Conservation (phyloP, 2,329 filamentous ascomycete species). For the Epicoccum nigrum region DNA sequence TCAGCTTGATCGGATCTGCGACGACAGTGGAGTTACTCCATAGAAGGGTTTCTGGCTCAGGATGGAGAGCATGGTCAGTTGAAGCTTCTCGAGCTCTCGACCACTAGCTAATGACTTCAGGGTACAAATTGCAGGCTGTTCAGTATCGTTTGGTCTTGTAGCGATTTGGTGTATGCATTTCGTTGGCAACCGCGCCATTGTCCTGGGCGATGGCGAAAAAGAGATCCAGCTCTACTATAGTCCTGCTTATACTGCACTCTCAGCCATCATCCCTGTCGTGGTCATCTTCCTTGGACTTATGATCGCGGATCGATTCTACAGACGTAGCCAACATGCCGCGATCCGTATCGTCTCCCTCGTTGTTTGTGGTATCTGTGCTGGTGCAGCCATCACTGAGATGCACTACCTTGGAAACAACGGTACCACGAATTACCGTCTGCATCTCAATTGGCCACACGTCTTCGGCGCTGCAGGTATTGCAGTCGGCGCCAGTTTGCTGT, state of each 20-base stretch:
- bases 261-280: conserved; percentile 78
- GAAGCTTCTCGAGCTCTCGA: conserved; percentile 32
- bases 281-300: conserved; percentile 77
- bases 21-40: conserved; percentile 85
- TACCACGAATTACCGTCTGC: conserved; percentile 75
- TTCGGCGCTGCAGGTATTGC: conserved; percentile 75
- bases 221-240: conserved; percentile 77
- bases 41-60: conserved; percentile 67
- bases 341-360: conserved; percentile 46
- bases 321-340: conserved; percentile 33
- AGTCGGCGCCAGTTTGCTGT: conserved; percentile 70
- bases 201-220: conserved; percentile 65
- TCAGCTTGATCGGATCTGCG: conserved; percentile 76
- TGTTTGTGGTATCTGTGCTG: conserved; percentile 71
- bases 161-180: conserved; percentile 71
- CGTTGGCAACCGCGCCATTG: conserved; percentile 80
- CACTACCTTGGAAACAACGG: conserved; percentile 87
- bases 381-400: conserved; percentile 80
- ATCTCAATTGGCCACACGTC: conserved; percentile 66
- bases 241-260: conserved; percentile 72
- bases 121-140: conserved; percentile 51
- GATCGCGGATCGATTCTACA: conserved; percentile 60
- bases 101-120: conserved; percentile 29
- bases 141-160: conserved; percentile 55
- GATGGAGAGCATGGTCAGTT: conserved; percentile 41